Percentiles rank a stretch among this genome's conserved stretches.
Evolutionary conservation across 1,139 yeast genomes (phyloP).

Genomic region (Suhomyces bolitotheri): DNA sequence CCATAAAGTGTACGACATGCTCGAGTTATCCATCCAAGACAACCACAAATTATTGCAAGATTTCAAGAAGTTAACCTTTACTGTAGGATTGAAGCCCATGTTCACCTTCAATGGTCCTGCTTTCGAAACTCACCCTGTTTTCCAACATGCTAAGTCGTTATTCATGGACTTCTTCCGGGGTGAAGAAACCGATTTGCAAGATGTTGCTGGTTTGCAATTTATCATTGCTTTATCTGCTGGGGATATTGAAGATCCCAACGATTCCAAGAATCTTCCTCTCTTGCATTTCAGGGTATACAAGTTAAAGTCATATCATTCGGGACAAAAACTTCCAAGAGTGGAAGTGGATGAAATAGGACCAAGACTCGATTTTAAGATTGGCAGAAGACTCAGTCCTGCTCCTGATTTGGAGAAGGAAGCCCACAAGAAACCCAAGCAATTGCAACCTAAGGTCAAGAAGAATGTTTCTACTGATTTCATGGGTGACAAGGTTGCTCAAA

Average conservation of each 20-base stretch:
- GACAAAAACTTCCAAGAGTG: conserved; percentile 89
- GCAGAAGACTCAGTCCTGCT: conserved; percentile 80
- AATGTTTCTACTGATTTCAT: conserved; percentile 80
- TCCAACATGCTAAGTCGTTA: conserved; percentile 80
- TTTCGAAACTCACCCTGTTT: conserved; percentile 86
- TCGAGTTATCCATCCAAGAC: conserved; percentile 76
- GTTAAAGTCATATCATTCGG: conserved; percentile 76
- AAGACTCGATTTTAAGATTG: conserved; percentile 86
- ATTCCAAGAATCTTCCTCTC: conserved; percentile 58
- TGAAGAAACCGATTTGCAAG: conserved; percentile 77
- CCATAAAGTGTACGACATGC: conserved; percentile 88
- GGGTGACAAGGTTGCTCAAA: conserved; percentile 97
- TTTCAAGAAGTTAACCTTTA: conserved; percentile 77
- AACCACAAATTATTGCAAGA: conserved; percentile 74
- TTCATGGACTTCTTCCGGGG: conserved; percentile 93
- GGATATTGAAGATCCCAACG: conserved; percentile 68
- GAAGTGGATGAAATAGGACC: conserved; percentile 97
- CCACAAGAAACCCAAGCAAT: conserved; percentile 72
- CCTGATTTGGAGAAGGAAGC: conserved; percentile 95
- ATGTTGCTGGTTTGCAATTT: conserved; percentile 92
- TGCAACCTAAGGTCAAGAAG: conserved; percentile 83
- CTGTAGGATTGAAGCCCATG: conserved; percentile 92
- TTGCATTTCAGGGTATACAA: conserved; percentile 90
- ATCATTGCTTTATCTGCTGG: conserved; percentile 81
- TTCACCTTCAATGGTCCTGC: conserved; percentile 90